Evolutionary conservation across 176 grass and related monocot species (phyloP).

Genomic region (Guadua angustifolia): DNA sequence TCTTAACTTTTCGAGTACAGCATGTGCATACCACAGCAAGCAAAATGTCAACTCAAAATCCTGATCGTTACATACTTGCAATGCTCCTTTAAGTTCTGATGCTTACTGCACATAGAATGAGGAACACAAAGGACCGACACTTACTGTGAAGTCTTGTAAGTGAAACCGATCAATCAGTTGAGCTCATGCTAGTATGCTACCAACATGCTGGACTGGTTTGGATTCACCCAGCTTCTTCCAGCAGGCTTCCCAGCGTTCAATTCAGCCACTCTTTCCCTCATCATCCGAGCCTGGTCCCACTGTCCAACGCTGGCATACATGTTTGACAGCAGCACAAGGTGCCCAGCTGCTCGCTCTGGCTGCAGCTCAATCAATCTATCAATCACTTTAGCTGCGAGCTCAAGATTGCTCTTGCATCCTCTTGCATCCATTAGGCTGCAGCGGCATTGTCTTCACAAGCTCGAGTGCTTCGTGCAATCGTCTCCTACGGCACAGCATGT

Average conservation of each 20-base stretch:
- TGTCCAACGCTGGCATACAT: slow-evolving; percentile 51
- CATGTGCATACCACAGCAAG: neutral
- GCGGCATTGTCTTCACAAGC: slow-evolving; percentile 60
- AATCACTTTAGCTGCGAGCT: slow-evolving; percentile 53
- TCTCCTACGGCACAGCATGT: slow-evolving; percentile 63
- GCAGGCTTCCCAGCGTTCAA: slow-evolving; percentile 53
- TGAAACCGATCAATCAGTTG: neutral
- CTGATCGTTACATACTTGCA: neutral
- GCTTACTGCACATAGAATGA: neutral
- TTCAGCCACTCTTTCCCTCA: slow-evolving; percentile 55
- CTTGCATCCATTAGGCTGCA: slow-evolving; percentile 61
- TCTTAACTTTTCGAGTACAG: neutral
- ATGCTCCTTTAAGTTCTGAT: neutral
- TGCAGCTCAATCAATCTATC: slow-evolving; percentile 51
- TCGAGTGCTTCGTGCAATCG: slow-evolving; percentile 51
- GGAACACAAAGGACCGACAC: neutral
- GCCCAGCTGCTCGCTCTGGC: slow-evolving; percentile 51
- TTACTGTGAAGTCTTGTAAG: neutral
- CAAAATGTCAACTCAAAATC: neutral
- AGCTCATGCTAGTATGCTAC: slow-evolving; percentile 35
- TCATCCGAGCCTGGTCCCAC: slow-evolving; percentile 49
- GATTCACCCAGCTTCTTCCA: slow-evolving; percentile 51
- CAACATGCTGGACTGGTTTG: slow-evolving; percentile 29
- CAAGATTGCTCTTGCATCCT: slow-evolving; percentile 57
- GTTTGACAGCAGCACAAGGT: slow-evolving; percentile 67